A percentile compares a stretch with the other conserved stretches of the same genome.
Conservation (phyloP, 2,329 filamentous ascomycete species). For the Zymoseptoria ardabiliae region DNA sequence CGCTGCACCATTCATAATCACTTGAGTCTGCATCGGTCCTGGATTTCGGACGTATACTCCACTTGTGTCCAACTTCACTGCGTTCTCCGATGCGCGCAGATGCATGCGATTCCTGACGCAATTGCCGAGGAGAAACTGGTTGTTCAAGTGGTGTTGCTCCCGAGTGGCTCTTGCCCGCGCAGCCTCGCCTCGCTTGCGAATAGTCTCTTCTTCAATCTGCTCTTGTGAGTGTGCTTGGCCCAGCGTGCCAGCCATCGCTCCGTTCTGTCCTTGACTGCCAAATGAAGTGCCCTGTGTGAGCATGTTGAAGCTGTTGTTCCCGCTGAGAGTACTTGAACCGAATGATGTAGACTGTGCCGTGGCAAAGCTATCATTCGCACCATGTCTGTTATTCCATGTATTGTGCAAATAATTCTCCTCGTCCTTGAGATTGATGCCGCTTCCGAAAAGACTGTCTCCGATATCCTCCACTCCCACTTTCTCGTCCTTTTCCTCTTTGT, state of each 20-base stretch:
- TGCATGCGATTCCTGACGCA: constrained; percentile 48
- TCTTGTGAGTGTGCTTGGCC: constrained; percentile 51
- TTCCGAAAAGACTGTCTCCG: constrained; percentile 74
- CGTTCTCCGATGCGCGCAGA: constrained; percentile 52
- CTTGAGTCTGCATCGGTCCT: constrained; percentile 13
- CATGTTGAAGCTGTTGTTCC: constrained; percentile 41
- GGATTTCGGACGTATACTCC: constrained; percentile 38
- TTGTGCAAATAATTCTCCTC: constrained; percentile 77
- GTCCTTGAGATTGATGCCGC: constrained; percentile 77
- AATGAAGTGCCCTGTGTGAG: constrained; percentile 37
- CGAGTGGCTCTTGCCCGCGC: constrained; percentile 54
- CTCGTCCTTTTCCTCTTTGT: constrained; percentile 49
- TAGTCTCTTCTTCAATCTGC: constrained; percentile 59
- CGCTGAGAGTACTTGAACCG: constrained; percentile 38
- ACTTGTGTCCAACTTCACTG: constrained; percentile 53
- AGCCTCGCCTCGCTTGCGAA: constrained; percentile 59
- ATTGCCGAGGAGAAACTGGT: constrained; percentile 64
- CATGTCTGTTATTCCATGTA: constrained; percentile 49
- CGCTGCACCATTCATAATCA: constrained; percentile 23
- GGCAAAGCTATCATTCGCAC: constrained; percentile 23
- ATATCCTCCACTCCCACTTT: constrained; percentile 62
- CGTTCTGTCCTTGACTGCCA: constrained; percentile 31
- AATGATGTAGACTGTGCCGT: constrained; percentile 37
- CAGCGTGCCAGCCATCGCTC: constrained; percentile 39
- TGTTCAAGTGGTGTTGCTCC: constrained; percentile 61